Conservation (phyloP, 2,329 filamentous ascomycete species). For the Aspergillus uvarum region DNA sequence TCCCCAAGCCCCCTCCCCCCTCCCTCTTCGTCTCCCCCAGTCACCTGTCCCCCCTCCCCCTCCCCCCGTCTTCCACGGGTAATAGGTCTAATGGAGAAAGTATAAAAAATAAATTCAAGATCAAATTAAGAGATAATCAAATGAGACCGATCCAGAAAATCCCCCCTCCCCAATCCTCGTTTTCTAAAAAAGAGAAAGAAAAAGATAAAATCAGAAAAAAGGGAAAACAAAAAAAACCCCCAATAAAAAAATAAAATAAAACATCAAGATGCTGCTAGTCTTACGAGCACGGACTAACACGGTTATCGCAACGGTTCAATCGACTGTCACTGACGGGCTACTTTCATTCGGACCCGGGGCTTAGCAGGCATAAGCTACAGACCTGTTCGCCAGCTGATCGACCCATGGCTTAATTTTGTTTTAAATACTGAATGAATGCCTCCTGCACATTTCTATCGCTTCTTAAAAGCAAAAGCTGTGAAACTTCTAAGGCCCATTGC, state of each 20-base stretch:
- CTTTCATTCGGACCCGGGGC: conserved; percentile 23
- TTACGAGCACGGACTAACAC: conserved; percentile 21
- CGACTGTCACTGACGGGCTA: conserved; percentile 9
- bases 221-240: conserved; percentile 8
- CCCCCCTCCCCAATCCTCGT: background rate
- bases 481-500: conserved; percentile 9
- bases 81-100: background rate
- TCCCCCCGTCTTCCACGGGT: background rate
- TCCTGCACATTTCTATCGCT: conserved; percentile 8
- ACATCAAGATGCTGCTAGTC: conserved; percentile 1
- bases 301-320: conserved; percentile 26
- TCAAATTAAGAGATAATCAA: background rate
- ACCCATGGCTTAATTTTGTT: conserved; percentile 16
- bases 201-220: conserved; percentile 6
- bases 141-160: background rate
- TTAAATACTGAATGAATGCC: conserved; percentile 20
- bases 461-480: conserved; percentile 13
- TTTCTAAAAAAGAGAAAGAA: conserved; percentile 3
- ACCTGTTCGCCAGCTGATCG: conserved; percentile 20
- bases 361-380: conserved; percentile 22
- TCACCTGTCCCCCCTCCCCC: background rate
- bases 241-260: conserved; percentile 1
- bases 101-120: background rate
- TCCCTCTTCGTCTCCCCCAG: background rate
- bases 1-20: background rate